A percentile compares a stretch with the other conserved stretches of the same genome.
phyloP scores from a whole-genome alignment of 176 grass and related monocot species.

The Poa annua region DNA sequence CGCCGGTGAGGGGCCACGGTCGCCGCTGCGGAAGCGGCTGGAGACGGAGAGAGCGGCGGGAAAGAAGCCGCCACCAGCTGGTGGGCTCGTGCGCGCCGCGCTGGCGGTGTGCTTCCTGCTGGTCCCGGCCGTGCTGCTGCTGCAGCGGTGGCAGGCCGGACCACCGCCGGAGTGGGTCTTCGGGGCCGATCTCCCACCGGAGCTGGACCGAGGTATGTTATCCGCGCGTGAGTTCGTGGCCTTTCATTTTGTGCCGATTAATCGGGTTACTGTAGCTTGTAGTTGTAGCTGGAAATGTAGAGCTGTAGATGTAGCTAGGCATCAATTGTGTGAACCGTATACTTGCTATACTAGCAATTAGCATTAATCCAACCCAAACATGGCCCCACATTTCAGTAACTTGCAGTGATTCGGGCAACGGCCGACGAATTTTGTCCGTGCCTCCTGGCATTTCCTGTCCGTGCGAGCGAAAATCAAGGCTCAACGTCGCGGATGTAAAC shows the following conservation, averaged over 20 bases:
- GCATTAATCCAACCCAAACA: neutral
- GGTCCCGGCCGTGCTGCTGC: conserved; percentile 40
- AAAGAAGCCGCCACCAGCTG: neutral
- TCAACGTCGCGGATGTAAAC: no score
- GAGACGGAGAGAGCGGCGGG: neutral
- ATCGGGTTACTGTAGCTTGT: neutral
- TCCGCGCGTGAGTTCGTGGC: neutral
- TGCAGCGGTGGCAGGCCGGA: conserved; percentile 44
- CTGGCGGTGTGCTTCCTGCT: conserved; percentile 33
- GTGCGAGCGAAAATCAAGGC: no score
- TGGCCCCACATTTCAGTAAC: neutral
- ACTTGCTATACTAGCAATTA: neutral
- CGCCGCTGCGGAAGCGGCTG: neutral
- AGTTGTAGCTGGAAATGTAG: neutral
- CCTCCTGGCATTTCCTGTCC: no score
- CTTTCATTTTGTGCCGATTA: neutral
- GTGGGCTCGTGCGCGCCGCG: neutral
- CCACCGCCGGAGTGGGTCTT: conserved; percentile 44
- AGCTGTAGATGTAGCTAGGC: neutral
- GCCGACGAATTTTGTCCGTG: no score
- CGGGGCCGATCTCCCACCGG: conserved; percentile 8
- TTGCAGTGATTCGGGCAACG: neutral
- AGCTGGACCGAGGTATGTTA: conserved; percentile 18
- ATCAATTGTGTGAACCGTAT: neutral
- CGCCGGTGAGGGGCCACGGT: conserved; percentile 7